phyloP scores from a whole-genome alignment of 352 stramenopile genomes.

The Pilasporangium apinafurcum region DNA sequence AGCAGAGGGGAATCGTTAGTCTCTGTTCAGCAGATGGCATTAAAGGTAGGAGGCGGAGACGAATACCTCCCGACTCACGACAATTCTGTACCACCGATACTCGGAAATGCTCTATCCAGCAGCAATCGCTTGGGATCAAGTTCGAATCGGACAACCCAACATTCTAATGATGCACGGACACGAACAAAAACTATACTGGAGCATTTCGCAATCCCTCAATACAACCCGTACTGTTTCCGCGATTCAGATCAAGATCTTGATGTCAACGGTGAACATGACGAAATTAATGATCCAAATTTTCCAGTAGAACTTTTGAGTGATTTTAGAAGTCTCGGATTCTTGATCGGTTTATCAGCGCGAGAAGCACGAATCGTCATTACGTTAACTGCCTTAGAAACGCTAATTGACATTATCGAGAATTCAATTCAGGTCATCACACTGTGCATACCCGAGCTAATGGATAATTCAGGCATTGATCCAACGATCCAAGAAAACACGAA shows the following conservation, averaged over 20 bases:
- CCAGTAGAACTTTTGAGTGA: constrained; percentile 35
- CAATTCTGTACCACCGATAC: too few species aligned
- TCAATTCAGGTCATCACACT: constrained; percentile 45
- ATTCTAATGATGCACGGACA: constrained; percentile 1
- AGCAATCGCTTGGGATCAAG: neutral
- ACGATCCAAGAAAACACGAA: constrained; percentile 1
- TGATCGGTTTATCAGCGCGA: constrained; percentile 45
- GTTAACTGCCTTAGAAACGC: constrained; percentile 43
- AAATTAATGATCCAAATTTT: constrained; percentile 6
- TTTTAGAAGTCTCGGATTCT: constrained; percentile 40
- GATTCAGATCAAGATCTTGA: constrained; percentile 28
- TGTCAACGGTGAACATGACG: constrained; percentile 6
- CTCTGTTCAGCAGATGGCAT: constrained; percentile 35
- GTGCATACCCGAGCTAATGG: constrained; percentile 39
- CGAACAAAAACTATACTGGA: constrained; percentile 57
- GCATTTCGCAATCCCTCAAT: constrained; percentile 59
- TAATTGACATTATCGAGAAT: constrained; percentile 61
- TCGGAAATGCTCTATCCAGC: neutral
- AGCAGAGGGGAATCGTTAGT: constrained; percentile 65
- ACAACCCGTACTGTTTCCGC: constrained; percentile 69
- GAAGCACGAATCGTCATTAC: constrained; percentile 59
- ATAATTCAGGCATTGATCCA: neutral
- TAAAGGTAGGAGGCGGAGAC: constrained; percentile 38
- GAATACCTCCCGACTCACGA: constrained; percentile 23
- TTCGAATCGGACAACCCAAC: constrained; percentile 6